Conservation (phyloP, 2,329 filamentous ascomycete species). For the Thielaviopsis cerberus region DNA sequence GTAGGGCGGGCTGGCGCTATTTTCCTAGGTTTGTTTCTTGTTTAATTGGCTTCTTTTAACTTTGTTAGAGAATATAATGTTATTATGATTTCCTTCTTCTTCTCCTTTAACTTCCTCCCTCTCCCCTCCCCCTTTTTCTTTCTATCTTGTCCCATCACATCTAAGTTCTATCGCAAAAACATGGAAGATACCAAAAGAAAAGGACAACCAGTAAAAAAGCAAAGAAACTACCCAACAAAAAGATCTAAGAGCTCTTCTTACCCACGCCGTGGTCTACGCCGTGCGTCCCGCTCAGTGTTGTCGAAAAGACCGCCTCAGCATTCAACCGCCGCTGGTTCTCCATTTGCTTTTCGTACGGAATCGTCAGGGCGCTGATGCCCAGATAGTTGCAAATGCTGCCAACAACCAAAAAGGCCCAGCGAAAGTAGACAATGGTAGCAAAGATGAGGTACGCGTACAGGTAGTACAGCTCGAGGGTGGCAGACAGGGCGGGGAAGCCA, state of each 20-base stretch:
- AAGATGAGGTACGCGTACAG: constrained; percentile 72
- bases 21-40: neutral
- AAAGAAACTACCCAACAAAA: too few species aligned
- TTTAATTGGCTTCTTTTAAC: neutral
- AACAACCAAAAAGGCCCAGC: constrained; percentile 83
- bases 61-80: neutral
- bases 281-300: constrained; percentile 11
- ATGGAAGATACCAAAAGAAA: too few species aligned
- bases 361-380: constrained; percentile 87
- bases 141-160: neutral
- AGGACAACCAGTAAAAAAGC: too few species aligned
- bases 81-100: neutral
- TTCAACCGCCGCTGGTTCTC: constrained; percentile 25
- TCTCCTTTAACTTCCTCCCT: neutral
- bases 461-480: constrained; percentile 56
- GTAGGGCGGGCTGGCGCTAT: neutral
- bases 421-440: constrained; percentile 67
- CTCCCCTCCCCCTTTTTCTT: neutral
- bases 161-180: too few species aligned
- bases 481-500: constrained; percentile 48
- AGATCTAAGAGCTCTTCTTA: constrained; percentile 11
- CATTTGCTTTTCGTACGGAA: constrained; percentile 43
- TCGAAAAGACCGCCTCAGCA: constrained; percentile 10
- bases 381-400: constrained; percentile 80
- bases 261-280: constrained; percentile 10